Conservation (phyloP, 2,329 filamentous ascomycete genomes). For the Ceratocystis alfenasii region DNA sequence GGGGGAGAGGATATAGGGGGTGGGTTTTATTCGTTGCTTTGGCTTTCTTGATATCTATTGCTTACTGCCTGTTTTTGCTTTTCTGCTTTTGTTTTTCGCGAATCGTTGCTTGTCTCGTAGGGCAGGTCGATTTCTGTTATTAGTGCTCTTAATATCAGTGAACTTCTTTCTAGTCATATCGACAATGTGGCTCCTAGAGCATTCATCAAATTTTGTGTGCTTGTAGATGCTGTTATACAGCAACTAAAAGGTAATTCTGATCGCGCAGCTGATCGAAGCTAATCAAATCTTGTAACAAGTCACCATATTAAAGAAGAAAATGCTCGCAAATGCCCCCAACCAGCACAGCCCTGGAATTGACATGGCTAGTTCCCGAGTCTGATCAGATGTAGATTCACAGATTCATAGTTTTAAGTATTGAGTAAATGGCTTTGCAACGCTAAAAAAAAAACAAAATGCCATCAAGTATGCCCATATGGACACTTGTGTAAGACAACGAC, state of each 20-base stretch:
- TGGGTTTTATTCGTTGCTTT: neutral
- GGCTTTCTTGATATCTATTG: slow-evolving; percentile 14
- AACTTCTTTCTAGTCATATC: neutral
- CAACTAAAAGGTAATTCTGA: neutral
- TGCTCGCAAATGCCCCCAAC: too few relatives aligned
- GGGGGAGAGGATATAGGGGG: neutral
- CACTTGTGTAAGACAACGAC: neutral
- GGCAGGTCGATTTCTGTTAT: neutral
- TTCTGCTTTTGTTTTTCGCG: neutral
- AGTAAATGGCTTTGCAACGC: neutral
- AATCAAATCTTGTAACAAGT: neutral
- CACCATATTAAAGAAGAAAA: neutral
- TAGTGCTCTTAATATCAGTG: neutral
- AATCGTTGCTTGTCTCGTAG: neutral
- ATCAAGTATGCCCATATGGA: neutral
- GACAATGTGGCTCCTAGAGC: neutral
- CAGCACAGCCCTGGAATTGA: too few relatives aligned
- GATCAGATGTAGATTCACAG: neutral
- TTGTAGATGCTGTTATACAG: neutral
- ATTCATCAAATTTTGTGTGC: neutral
- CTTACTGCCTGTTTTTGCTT: neutral
- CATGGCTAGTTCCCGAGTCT: too few relatives aligned
- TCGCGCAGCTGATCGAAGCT: neutral
- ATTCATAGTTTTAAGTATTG: neutral
- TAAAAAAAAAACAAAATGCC: neutral